These are phyloP conservation scores for Candida pini DNA, from an alignment of 805 yeast genomes.

Conservation along the genomic window DNA sequence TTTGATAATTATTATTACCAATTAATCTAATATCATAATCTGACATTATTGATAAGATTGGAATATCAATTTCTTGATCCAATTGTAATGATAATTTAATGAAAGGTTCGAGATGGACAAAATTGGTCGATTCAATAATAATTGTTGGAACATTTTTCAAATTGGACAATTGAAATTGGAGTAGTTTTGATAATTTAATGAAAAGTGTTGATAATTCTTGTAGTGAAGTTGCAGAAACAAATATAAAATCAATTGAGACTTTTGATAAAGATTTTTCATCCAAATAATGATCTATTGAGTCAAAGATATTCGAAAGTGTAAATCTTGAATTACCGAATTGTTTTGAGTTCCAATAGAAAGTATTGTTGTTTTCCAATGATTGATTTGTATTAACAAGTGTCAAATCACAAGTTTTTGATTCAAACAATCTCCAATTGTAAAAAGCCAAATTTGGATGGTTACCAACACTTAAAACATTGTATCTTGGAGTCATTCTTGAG, in stretches of 20 bases:
- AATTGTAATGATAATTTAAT: slow-evolving; percentile 38
- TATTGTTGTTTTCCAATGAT: slow-evolving; percentile 5
- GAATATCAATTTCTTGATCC: slow-evolving; percentile 26
- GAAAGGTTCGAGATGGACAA: slow-evolving; percentile 67
- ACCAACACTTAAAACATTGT: slow-evolving; percentile 40
- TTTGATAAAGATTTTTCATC: slow-evolving; percentile 7
- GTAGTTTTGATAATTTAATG: slow-evolving; percentile 30
- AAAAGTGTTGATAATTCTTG: slow-evolving; percentile 45
- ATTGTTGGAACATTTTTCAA: slow-evolving; percentile 39
- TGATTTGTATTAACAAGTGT: slow-evolving; percentile 34
- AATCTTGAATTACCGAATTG: slow-evolving; percentile 30
- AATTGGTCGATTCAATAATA: slow-evolving; percentile 65
- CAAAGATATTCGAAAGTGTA: slow-evolving; percentile 14
- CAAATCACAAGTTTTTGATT: slow-evolving; percentile 37
- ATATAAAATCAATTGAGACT: slow-evolving; percentile 34
- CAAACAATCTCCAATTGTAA: slow-evolving; percentile 53
- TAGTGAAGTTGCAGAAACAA: slow-evolving; percentile 42
- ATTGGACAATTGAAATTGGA: slow-evolving; percentile 21
- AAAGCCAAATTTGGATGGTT: slow-evolving; percentile 52
- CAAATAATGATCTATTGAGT: slow-evolving; percentile 23
- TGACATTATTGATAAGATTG: slow-evolving; percentile 53
- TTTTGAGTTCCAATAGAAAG: slow-evolving; percentile 27
- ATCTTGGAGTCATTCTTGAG: slow-evolving; percentile 22
- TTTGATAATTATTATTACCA: slow-evolving; percentile 29
- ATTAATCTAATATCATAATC: slow-evolving; percentile 50